Percentiles rank a stretch among this genome's conserved stretches.
These are phyloP conservation scores for Solidago caesia DNA, from an alignment of 129 eudicot genomes.

Conservation along the genomic window DNA sequence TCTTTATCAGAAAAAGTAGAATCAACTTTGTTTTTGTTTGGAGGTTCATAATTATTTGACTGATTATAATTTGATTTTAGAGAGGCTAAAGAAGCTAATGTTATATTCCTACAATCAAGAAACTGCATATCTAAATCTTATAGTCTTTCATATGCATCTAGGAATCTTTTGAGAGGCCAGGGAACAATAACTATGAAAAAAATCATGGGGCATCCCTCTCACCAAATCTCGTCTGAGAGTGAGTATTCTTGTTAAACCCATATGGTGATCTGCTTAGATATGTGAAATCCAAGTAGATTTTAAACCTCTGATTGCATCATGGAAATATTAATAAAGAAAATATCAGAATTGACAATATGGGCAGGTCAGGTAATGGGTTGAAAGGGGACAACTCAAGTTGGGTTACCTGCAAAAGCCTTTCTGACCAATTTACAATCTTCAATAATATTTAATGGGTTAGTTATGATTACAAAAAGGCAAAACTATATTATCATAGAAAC, in stretches of 20 bases:
- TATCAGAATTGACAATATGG: background rate
- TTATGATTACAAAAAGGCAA: background rate
- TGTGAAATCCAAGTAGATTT: slow-evolving; percentile 90
- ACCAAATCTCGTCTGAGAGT: slow-evolving; percentile 72
- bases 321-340: background rate
- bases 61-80: slow-evolving; percentile 32
- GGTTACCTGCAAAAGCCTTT: background rate
- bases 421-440: background rate
- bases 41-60: background rate
- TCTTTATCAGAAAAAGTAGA: slow-evolving; percentile 49
- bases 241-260: slow-evolving; percentile 86
- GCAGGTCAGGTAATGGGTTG: background rate
- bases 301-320: slow-evolving; percentile 51
- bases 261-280: slow-evolving; percentile 91
- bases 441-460: background rate
- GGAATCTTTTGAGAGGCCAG: slow-evolving; percentile 59
- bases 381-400: background rate
- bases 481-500: too few relatives aligned
- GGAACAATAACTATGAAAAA: slow-evolving; percentile 75
- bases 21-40: slow-evolving; percentile 13
- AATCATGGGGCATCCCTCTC: slow-evolving; percentile 67
- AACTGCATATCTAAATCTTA: slow-evolving; percentile 86
- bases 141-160: slow-evolving; percentile 78
- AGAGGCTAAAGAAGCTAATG: slow-evolving; percentile 54
- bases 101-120: slow-evolving; percentile 81